A percentile compares a stretch with the other conserved stretches of the same genome.
These are phyloP conservation scores for Tylopilus intermedius DNA, from an alignment of 768 basidiomycete species.

Conservation along the genomic window DNA sequence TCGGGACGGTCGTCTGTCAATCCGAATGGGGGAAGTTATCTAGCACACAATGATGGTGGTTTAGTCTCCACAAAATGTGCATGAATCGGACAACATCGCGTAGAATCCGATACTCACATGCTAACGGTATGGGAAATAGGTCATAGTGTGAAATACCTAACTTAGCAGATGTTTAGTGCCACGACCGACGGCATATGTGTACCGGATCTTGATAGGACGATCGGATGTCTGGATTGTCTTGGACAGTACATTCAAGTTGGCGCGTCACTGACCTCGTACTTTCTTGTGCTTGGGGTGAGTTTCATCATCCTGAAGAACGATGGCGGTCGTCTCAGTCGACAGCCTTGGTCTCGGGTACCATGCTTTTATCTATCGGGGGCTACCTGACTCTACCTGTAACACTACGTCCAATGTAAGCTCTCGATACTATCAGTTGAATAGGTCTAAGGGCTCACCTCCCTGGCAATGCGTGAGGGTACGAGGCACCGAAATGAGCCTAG, in stretches of 20 bases:
- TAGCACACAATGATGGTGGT: neutral
- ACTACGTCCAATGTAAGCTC: no score
- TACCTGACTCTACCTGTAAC: no score
- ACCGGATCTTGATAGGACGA: neutral
- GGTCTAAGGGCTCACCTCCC: no score
- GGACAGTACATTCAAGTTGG: neutral
- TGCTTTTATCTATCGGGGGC: no score
- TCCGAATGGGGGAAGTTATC: slow-evolving; percentile 7
- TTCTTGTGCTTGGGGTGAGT: neutral
- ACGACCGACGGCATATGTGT: neutral
- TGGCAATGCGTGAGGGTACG: no score
- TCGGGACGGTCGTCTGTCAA: slow-evolving; percentile 26
- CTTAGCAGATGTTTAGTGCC: neutral
- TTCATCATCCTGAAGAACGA: no score
- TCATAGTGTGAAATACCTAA: neutral
- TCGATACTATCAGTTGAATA: no score
- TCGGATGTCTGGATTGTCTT: neutral
- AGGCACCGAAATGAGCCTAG: no score
- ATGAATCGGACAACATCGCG: neutral
- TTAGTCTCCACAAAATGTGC: neutral
- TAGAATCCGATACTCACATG: neutral
- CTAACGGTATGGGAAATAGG: neutral
- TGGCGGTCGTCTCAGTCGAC: no score
- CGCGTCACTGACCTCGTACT: neutral
- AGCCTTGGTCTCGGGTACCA: no score